A percentile compares a stretch with the other conserved stretches of the same genome.
Conservation (phyloP, 2,329 filamentous ascomycete species). For the Elsinoe necatrix region DNA sequence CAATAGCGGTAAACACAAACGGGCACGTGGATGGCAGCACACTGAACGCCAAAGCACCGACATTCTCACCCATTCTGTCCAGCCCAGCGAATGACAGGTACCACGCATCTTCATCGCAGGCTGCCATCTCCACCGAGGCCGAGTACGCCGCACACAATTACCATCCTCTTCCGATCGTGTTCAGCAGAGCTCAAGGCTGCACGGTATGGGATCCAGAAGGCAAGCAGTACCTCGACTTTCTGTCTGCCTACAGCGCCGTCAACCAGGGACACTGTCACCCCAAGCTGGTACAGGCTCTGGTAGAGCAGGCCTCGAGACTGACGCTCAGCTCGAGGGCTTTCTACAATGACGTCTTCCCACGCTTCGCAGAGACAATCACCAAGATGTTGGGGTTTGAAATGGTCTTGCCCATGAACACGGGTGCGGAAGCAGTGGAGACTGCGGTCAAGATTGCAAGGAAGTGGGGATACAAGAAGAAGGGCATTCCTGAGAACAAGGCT, state of each 20-base stretch:
- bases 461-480: constrained; percentile 96
- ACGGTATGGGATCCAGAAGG: constrained; percentile 97
- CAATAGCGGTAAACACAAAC: constrained; percentile 27
- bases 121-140: constrained; percentile 73
- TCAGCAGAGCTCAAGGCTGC: constrained; percentile 73
- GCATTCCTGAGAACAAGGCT: constrained; percentile 74
- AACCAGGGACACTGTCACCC: constrained; percentile 98
- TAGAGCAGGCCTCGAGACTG: constrained; percentile 78
- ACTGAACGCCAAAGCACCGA: constrained; percentile 35
- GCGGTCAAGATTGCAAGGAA: constrained; percentile 93
- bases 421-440: constrained; percentile 91
- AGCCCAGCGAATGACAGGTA: constrained; percentile 38
- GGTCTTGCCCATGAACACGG: constrained; percentile 97
- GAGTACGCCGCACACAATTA: constrained; percentile 96
- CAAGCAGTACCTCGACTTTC: constrained; percentile 91
- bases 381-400: constrained; percentile 90
- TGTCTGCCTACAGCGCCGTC: constrained; percentile 94
- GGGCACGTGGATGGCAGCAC: constrained; percentile 22
- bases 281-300: constrained; percentile 81
- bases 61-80: constrained; percentile 31
- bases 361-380: constrained; percentile 88
- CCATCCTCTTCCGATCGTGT: constrained; percentile 91
- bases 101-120: constrained; percentile 70
- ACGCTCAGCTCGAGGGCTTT: constrained; percentile 93
- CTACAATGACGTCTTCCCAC: constrained; percentile 96